phyloP scores from a whole-genome alignment of 805 yeast genomes.

The Teunomyces pallodes region DNA sequence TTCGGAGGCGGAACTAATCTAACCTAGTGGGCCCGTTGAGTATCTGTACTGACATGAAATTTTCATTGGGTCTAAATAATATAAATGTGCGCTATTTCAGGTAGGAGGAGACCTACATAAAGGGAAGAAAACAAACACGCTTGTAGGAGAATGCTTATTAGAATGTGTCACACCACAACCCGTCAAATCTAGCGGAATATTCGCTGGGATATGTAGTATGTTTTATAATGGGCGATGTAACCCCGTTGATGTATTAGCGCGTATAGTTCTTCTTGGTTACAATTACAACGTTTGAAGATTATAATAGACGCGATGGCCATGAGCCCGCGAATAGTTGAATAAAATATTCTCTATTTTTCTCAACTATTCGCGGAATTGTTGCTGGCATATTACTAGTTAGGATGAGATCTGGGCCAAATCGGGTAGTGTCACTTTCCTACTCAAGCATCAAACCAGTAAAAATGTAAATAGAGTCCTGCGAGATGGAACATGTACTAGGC shows the following conservation, averaged over 20 bases:
- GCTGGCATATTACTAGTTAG: background rate
- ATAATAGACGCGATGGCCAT: too few species aligned
- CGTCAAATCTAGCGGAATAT: too few species aligned
- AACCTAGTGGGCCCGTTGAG: background rate
- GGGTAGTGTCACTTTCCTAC: background rate
- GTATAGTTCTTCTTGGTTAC: background rate
- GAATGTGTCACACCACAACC: too few species aligned
- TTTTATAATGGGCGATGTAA: too few species aligned
- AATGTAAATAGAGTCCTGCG: background rate
- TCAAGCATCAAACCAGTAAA: background rate
- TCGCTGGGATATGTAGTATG: too few species aligned
- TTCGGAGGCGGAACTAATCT: background rate
- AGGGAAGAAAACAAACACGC: too few species aligned
- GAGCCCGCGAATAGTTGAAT: background rate
- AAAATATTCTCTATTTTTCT: background rate
- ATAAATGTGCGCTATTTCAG: background rate
- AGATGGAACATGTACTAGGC: background rate
- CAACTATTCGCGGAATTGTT: background rate
- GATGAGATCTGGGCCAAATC: background rate
- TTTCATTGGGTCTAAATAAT: background rate
- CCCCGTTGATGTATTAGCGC: background rate
- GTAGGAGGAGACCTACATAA: too few species aligned
- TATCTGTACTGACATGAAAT: background rate
- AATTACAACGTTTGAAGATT: background rate
- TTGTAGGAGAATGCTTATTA: too few species aligned